Evolutionary conservation across 345 rosid genomes (phyloP).

Genomic region (Angophora floribunda): DNA sequence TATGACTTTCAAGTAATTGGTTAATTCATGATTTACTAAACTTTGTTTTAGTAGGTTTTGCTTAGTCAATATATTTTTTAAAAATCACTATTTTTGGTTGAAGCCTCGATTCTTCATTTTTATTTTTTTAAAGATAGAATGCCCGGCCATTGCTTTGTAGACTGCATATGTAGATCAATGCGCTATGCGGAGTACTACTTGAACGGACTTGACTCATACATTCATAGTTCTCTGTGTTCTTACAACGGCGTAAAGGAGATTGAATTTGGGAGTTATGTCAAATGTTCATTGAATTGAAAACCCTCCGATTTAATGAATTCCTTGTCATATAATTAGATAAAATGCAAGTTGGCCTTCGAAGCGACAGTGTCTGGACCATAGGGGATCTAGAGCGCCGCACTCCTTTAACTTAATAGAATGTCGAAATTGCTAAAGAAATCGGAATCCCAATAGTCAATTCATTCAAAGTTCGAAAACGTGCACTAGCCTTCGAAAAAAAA

Average conservation of each 20-base stretch:
- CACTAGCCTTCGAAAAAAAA: too few species aligned
- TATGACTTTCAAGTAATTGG: neutral
- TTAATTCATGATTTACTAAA: neutral
- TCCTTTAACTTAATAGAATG: too few species aligned
- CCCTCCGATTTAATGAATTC: neutral
- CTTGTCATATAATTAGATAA: neutral
- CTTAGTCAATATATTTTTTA: neutral
- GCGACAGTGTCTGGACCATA: rapidly evolving
- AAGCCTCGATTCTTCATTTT: neutral
- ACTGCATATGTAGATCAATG: neutral
- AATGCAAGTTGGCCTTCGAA: neutral
- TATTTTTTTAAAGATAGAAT: neutral
- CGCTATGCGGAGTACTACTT: neutral
- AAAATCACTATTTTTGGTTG: too few species aligned
- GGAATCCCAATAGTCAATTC: too few species aligned
- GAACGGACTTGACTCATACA: neutral
- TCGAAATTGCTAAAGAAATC: too few species aligned
- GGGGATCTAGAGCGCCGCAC: neutral
- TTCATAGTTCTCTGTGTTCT: neutral
- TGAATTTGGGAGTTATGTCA: neutral
- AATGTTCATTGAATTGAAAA: neutral
- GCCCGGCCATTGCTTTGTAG: neutral
- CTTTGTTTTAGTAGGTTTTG: neutral
- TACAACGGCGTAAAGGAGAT: neutral
- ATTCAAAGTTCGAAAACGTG: too few species aligned